phyloP scores from a whole-genome alignment of 306 rosid species.

The Leucaena leucocephala region DNA sequence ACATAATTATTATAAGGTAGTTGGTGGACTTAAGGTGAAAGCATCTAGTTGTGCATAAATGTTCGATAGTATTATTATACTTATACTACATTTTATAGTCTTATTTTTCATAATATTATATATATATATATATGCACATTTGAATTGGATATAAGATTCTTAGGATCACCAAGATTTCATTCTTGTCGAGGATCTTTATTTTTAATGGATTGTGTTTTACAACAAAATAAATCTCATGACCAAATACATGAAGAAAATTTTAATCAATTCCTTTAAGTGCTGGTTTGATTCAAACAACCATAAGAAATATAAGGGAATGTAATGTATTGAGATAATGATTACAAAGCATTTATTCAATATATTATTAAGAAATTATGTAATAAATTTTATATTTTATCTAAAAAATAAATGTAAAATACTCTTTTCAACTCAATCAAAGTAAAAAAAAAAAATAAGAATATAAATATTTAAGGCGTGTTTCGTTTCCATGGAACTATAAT shows the following conservation, averaged over 20 bases:
- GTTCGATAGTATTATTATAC: background rate
- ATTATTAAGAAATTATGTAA: too few species aligned
- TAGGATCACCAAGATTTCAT: background rate
- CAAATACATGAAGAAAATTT: background rate
- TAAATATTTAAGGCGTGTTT: too few species aligned
- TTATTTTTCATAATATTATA: background rate
- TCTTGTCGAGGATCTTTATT: background rate
- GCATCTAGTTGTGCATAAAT: background rate
- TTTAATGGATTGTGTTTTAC: background rate
- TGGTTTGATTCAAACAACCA: too few species aligned
- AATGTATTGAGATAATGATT: too few species aligned
- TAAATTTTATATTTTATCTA: too few species aligned
- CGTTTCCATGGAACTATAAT: too few species aligned
- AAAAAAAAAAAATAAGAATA: too few species aligned
- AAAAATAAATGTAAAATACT: too few species aligned
- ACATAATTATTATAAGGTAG: background rate
- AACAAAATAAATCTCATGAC: background rate
- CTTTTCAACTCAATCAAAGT: too few species aligned
- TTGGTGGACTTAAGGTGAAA: background rate
- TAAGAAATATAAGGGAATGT: too few species aligned
- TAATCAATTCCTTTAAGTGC: background rate
- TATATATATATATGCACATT: background rate
- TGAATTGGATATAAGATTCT: background rate
- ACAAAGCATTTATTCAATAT: too few species aligned
- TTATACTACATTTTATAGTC: background rate